Evolutionary conservation across 2,329 filamentous ascomycete genomes (phyloP).

Genomic region (Aspergillus pseudoterreus): DNA sequence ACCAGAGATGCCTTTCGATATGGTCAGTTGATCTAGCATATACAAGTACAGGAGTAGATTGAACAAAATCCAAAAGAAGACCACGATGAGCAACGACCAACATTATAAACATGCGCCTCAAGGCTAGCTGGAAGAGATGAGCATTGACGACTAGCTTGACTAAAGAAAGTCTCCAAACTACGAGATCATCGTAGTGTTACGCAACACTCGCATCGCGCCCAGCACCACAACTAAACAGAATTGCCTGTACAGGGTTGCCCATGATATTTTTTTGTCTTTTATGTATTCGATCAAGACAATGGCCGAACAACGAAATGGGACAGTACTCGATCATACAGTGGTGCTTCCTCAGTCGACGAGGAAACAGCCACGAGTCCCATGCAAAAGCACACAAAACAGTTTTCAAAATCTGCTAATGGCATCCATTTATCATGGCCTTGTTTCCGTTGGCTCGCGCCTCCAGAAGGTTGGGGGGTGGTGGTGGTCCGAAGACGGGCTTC

Average conservation of each 20-base stretch:
- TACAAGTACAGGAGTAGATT: conserved; percentile 27
- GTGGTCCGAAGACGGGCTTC: conserved; percentile 47
- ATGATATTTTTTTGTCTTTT: neutral
- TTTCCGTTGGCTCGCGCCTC: conserved; percentile 46
- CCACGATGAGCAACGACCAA: conserved; percentile 4
- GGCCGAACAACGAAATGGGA: conserved; percentile 3
- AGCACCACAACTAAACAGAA: neutral
- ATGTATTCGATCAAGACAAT: conserved; percentile 1
- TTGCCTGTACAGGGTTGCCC: neutral
- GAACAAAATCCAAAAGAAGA: conserved; percentile 7
- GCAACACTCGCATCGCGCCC: conserved; percentile 8
- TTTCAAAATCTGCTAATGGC: conserved; percentile 18
- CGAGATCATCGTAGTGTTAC: neutral
- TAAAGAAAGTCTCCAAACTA: neutral
- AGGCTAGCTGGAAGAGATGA: conserved; percentile 3
- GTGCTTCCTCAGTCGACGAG: neutral
- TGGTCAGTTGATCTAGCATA: conserved; percentile 20
- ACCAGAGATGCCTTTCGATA: conserved; percentile 11
- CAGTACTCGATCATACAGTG: conserved; percentile 1
- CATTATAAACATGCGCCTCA: neutral
- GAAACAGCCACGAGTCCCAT: neutral
- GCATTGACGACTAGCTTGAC: neutral
- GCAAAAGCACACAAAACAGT: neutral
- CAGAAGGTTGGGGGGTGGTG: conserved; percentile 49
- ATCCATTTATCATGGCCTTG: conserved; percentile 42